phyloP scores from a whole-genome alignment of 2,329 filamentous ascomycete genomes.

The Neonectria faginata region DNA sequence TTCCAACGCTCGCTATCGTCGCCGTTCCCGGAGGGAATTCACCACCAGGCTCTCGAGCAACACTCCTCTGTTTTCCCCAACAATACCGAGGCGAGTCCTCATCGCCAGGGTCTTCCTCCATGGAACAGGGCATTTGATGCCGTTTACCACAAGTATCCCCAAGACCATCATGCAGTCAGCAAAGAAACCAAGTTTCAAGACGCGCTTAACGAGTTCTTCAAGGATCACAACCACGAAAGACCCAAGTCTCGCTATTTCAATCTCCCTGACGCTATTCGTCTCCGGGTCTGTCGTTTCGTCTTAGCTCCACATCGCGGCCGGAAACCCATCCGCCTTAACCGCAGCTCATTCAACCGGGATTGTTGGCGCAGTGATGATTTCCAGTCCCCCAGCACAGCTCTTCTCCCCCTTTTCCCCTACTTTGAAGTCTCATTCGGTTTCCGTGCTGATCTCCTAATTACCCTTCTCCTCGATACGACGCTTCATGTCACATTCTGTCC shows the following conservation, averaged over 20 bases:
- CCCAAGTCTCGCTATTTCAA: constrained; percentile 33
- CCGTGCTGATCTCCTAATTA: constrained; percentile 52
- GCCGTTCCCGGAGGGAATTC: not conserved
- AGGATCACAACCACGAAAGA: constrained; percentile 29
- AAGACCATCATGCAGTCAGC: constrained; percentile 14
- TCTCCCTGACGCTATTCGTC: constrained; percentile 45
- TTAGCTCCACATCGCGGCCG: constrained; percentile 22
- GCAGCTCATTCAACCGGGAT: constrained; percentile 41
- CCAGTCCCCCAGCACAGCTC: constrained; percentile 43
- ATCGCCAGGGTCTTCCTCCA: constrained; percentile 41
- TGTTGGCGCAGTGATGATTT: constrained; percentile 54
- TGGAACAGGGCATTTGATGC: constrained; percentile 54
- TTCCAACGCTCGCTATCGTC: constrained; percentile 7
- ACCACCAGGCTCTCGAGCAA: not conserved
- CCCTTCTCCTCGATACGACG: constrained; percentile 49
- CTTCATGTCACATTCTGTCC: constrained; percentile 57
- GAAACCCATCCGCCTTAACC: constrained; percentile 49
- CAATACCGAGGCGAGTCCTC: constrained; percentile 3
- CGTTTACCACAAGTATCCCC: constrained; percentile 47
- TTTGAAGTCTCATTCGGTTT: constrained; percentile 51
- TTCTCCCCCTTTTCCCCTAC: constrained; percentile 43
- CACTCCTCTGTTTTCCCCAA: not conserved
- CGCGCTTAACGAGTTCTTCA: constrained; percentile 42
- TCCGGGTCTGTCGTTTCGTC: constrained; percentile 46
- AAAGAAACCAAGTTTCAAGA: constrained; percentile 30